These are phyloP conservation scores for Priceomyces fermenticarens DNA, from an alignment of 805 yeast species.

Conservation along the genomic window DNA sequence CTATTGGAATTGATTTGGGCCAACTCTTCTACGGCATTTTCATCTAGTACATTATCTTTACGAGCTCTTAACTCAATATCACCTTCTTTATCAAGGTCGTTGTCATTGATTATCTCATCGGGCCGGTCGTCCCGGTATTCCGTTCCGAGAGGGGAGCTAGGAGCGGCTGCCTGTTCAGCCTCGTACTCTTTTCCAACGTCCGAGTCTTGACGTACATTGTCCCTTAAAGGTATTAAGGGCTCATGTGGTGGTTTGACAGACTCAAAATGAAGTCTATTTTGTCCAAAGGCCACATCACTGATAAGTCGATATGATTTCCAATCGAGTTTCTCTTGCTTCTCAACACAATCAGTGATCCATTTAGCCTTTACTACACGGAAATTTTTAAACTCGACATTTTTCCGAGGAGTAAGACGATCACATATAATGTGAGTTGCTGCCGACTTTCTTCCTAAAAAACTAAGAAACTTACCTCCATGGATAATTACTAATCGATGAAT, in stretches of 20 bases:
- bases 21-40: conserved; percentile 1
- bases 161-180: no score
- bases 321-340: conserved; percentile 44
- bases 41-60: background rate
- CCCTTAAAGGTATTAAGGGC: no score
- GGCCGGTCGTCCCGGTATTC: no score
- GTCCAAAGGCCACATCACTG: conserved; percentile 52
- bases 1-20: background rate
- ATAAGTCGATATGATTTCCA: conserved; percentile 70
- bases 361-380: conserved; percentile 76
- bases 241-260: background rate
- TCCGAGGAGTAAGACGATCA: conserved; percentile 71
- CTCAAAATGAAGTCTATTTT: conserved; percentile 32
- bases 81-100: no score
- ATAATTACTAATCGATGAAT: conserved; percentile 67
- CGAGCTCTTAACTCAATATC: no score
- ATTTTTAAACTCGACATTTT: conserved; percentile 59
- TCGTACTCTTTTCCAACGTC: background rate
- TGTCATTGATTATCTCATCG: background rate
- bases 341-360: conserved; percentile 74
- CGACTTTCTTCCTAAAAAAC: conserved; percentile 66
- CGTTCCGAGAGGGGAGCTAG: no score
- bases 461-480: conserved; percentile 78
- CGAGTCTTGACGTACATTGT: background rate
- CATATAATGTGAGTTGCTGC: conserved; percentile 85